phyloP scores from a whole-genome alignment of 768 basidiomycete genomes.

The Macrolepiota fuliginosa region DNA sequence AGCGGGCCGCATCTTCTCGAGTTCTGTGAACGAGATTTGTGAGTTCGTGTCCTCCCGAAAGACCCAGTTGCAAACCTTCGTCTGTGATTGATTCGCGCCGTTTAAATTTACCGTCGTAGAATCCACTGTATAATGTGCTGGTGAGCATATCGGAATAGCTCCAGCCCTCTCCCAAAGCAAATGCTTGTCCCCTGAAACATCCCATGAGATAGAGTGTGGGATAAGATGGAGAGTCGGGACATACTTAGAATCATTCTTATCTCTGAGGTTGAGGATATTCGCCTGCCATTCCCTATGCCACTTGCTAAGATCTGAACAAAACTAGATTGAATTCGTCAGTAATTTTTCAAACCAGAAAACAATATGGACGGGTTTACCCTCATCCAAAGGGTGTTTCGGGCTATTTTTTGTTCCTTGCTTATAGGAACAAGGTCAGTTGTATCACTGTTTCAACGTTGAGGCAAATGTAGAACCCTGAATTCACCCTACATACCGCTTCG shows the following conservation, averaged over 20 bases:
- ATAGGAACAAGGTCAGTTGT: neutral
- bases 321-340: constrained; percentile 13
- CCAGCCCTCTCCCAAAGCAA: constrained; percentile 43
- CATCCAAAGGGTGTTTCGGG: constrained; percentile 21
- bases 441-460: neutral
- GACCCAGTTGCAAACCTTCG: constrained; percentile 31
- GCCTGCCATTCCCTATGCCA: constrained; percentile 19
- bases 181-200: constrained; percentile 28
- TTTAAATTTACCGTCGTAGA: constrained; percentile 34
- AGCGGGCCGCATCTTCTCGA: constrained; percentile 17
- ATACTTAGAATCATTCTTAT: constrained; percentile 19
- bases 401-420: neutral
- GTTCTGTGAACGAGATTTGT: constrained; percentile 17
- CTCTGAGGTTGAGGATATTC: constrained; percentile 5
- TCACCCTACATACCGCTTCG: neutral
- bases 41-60: neutral
- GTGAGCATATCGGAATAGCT: constrained; percentile 36
- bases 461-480: neutral
- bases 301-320: constrained; percentile 20
- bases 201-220: neutral
- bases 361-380: constrained; percentile 12
- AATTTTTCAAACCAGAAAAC: no score
- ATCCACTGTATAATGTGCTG: constrained; percentile 34
- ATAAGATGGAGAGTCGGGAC: neutral
- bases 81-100: constrained; percentile 35